Evolutionary conservation across 2,329 filamentous ascomycete species (phyloP), one percentile per base, ranked within the genome.

Genomic region (Ophiosphaerella herpotricha): DNA sequence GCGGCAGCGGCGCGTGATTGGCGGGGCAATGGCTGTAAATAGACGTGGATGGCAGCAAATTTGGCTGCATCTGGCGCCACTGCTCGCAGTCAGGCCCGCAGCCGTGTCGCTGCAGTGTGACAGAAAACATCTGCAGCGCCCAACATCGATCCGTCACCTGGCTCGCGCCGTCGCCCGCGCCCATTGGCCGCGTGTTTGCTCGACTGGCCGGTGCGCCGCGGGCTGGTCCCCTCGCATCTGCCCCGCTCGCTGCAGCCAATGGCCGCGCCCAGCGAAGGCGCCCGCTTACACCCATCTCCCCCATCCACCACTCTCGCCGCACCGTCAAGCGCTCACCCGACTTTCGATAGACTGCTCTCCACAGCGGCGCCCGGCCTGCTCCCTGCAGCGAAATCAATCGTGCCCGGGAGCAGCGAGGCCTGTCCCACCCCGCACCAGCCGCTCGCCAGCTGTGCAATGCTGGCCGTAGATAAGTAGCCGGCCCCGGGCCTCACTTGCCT

Each of bases 301-400:
- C 46, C 51, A 57, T 60, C 64, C 46, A 67, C 69, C 69, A 73
- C 67, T 72, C 64, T 38, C 52, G 44, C 57, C 50, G 49, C 61
- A 54, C 61, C 58, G 36, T 65, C 61, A 70, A 72, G 68, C 69
- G 68, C 69, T 72, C 62, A 61, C 43, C 53, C 54, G 44, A 58
- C 60, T 53, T 64, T 70, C 68, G 56, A 72, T 72, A 71, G 66
- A 70, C 63, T 63, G 58, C 60, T 61, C 53, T 60, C 63, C 63
- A 64, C 68, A 56, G 43, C 50, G 43, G 54, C 48, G 52, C 55
- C 62, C 59, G 52, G 61, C 56, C 55, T 55, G 39, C 61, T 64
- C 65, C 67, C 67, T 67, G 67, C 63, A 61, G 62, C 66, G 18
- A 21, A 71, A 70, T 69, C 61, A 67, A 67, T 63, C 54, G 57